phyloP scores from a whole-genome alignment of 2,329 filamentous ascomycete genomes.

The Ophiostoma sp. region DNA sequence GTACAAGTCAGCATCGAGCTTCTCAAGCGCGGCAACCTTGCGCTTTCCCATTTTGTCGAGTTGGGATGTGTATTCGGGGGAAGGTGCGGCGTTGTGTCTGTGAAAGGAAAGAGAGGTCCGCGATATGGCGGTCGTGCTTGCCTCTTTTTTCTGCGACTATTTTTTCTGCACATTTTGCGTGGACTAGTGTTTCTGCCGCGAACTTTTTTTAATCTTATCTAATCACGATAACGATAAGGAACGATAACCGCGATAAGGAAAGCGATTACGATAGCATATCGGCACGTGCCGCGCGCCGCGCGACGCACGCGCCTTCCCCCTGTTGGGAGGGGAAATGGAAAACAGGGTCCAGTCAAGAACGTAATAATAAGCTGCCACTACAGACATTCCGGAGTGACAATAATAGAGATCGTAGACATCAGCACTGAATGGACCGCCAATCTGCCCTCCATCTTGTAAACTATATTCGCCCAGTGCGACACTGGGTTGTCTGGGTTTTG shows the following conservation, averaged over 20 bases:
- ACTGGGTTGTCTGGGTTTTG: not conserved
- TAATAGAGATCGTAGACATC: too few relatives aligned
- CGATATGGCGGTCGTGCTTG: conserved; percentile 5
- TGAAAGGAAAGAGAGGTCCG: not conserved
- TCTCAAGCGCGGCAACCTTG: conserved; percentile 89
- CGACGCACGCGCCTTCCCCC: not conserved
- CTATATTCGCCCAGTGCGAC: conserved; percentile 13
- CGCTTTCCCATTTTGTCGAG: conserved; percentile 69
- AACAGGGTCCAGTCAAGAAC: not conserved
- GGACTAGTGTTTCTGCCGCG: conserved; percentile 1
- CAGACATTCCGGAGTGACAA: not conserved
- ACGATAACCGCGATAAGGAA: not conserved
- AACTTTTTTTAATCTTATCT: conserved; percentile 25
- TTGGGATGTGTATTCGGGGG: not conserved
- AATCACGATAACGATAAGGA: conserved; percentile 19
- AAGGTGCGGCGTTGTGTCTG: conserved; percentile 4
- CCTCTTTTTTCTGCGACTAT: conserved; percentile 1
- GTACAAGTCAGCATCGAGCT: conserved; percentile 83
- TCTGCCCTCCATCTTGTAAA: not conserved
- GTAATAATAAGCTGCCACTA: not conserved
- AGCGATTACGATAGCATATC: conserved; percentile 3
- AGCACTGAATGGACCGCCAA: not conserved
- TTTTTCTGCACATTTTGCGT: conserved; percentile 16
- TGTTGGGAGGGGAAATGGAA: not conserved
- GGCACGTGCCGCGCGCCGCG: conserved; percentile 11